Percentiles rank a stretch among this genome's conserved stretches.
phyloP scores from a whole-genome alignment of 2,329 filamentous ascomycete species.

The Penicillium olsonii region DNA sequence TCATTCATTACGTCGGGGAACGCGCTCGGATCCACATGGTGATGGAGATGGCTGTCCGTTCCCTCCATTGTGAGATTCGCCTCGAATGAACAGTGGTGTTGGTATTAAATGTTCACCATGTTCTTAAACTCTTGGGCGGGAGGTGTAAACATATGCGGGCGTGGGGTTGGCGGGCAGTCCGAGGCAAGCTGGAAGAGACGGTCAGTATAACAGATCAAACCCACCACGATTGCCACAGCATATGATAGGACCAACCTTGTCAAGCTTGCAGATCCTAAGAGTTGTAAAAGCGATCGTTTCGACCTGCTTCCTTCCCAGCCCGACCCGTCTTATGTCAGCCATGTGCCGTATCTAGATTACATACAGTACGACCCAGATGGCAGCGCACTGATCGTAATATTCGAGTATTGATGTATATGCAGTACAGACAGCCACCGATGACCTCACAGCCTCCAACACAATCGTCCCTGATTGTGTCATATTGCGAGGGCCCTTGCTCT shows the following conservation, averaged over 20 bases:
- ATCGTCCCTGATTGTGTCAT: conserved; percentile 8
- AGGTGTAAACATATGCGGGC: conserved; percentile 6
- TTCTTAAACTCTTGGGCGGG: conserved; percentile 10
- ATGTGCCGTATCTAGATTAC: neutral
- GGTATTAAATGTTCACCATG: conserved; percentile 26
- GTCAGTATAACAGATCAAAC: neutral
- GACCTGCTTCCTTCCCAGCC: conserved; percentile 2
- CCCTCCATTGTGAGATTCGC: conserved; percentile 30
- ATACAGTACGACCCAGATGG: neutral
- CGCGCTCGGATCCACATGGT: conserved; percentile 19
- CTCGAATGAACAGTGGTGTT: conserved; percentile 21
- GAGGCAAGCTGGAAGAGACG: neutral
- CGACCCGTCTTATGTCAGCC: neutral
- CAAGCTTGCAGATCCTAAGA: conserved; percentile 1
- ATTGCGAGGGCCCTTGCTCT: neutral
- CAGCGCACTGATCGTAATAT: too few relatives aligned
- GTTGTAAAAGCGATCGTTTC: conserved; percentile 6
- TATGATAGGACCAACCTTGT: neutral
- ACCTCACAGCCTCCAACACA: conserved; percentile 24
- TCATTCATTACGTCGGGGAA: conserved; percentile 61
- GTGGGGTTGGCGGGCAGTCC: neutral
- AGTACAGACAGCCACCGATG: conserved; percentile 22
- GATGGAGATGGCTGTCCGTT: conserved; percentile 21
- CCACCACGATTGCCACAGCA: neutral
- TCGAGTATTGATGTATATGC: conserved; percentile 7